Conservation (phyloP, 768 basidiomycete genomes). For the Podaxis rugospora region DNA sequence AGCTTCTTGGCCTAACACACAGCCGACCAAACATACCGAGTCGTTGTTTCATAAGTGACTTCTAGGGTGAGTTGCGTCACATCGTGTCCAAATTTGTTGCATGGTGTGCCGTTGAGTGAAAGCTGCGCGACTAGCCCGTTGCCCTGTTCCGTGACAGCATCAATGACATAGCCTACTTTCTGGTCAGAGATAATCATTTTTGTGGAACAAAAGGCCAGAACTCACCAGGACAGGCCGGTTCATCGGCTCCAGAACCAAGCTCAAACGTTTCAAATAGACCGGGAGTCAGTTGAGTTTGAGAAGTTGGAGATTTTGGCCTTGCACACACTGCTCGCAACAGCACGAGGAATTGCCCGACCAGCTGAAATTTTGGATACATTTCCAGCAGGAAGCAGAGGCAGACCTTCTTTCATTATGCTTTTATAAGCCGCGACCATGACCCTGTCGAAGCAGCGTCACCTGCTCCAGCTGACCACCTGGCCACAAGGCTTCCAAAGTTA, state of each 20-base stretch:
- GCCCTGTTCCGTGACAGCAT: conserved; percentile 34
- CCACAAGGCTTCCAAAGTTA: background rate
- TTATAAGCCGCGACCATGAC: background rate
- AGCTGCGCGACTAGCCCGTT: conserved; percentile 54
- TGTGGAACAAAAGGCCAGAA: conserved; percentile 11
- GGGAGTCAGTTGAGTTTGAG: conserved; percentile 1
- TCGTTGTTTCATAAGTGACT: conserved; percentile 59
- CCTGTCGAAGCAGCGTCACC: conserved; percentile 1
- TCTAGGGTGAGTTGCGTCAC: conserved; percentile 54
- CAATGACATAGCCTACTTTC: conserved; percentile 49
- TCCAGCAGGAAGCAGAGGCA: background rate
- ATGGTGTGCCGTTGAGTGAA: conserved; percentile 48
- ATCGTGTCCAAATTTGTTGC: conserved; percentile 64
- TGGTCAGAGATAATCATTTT: background rate
- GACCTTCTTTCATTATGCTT: background rate
- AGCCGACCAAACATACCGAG: conserved; percentile 31
- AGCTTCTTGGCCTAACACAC: background rate
- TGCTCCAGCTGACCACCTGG: background rate
- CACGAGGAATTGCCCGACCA: background rate
- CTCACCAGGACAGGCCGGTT: conserved; percentile 13
- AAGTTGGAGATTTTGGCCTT: background rate
- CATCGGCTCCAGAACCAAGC: background rate
- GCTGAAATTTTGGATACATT: background rate
- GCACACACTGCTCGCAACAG: background rate
- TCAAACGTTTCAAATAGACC: conserved; percentile 2